Conservation (phyloP, 306 rosid genomes). For the Quercus wislizeni region DNA sequence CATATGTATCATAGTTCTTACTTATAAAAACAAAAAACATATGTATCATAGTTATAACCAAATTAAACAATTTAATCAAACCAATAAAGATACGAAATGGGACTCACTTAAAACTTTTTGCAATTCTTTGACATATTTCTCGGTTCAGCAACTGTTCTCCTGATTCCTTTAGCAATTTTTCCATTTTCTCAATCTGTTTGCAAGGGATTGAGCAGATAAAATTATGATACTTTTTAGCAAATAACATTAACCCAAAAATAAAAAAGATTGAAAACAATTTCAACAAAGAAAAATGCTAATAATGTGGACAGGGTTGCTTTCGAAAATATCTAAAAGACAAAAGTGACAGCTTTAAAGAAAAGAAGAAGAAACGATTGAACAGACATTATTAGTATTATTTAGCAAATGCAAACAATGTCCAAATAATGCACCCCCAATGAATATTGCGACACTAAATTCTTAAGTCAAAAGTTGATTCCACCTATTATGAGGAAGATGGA, state of each 20-base stretch:
- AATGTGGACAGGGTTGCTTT: neutral
- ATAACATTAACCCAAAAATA: neutral
- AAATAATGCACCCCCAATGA: neutral
- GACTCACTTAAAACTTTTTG: constrained; percentile 68
- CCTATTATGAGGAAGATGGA: too few relatives aligned
- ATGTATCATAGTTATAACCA: neutral
- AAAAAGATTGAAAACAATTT: neutral
- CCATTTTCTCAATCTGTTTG: constrained; percentile 77
- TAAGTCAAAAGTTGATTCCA: too few relatives aligned
- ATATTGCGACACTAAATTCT: too few relatives aligned
- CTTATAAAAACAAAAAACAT: too few relatives aligned
- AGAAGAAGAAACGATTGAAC: neutral
- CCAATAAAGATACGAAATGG: constrained; percentile 1
- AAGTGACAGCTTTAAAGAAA: neutral
- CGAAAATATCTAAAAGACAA: neutral
- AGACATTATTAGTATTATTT: neutral
- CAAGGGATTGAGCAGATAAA: neutral
- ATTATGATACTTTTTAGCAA: neutral
- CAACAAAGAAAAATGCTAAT: neutral
- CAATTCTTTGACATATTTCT: constrained; percentile 57
- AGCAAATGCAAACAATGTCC: neutral
- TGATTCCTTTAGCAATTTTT: constrained; percentile 47
- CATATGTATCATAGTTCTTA: neutral
- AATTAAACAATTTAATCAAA: neutral
- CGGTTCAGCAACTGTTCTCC: constrained; percentile 36